Base-by-base conservation (phyloP, 1,284 basidiomycete species). In the Sanguinoderma infundibulare region DNA sequence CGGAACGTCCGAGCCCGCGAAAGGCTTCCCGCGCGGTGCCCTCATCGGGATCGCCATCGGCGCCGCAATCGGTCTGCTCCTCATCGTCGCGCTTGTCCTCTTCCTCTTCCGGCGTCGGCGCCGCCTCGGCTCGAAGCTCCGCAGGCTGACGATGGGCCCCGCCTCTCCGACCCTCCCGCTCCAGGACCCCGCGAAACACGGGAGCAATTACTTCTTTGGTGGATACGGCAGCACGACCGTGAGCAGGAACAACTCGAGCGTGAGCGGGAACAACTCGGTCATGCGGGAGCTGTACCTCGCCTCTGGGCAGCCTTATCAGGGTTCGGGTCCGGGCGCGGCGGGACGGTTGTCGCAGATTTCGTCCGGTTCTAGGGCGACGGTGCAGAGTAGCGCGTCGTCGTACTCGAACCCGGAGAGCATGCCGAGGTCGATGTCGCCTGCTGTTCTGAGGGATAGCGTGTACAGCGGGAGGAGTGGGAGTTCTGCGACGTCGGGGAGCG, bases 141-240 rank as follows among this genome's bases (percentile, higher is more conserved):
- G 36, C 51, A 50, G 42, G 47, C 54, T 30, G 36, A 49, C 39
- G 0, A 22, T 51, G 34, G 42, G 28, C 12, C 65, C 74, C 9
- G 74, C 73, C 3, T 72, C 73, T 8, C 72, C 73, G 9, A 68
- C 71, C 4, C 70, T 81, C 22, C 80, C 81, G 4, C 77, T 82
- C 63, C 80, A 82, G 62, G 64, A 74, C 24, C 76, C 77, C 7
- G 74, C 74, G 53, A 68, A 73, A 56, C 76, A 79, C 59, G 72
- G 70, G 2, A 73, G 71, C 20, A n/a, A n/a, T n/a, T 69, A 72
- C 38, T 64, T 64, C 54, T 63, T 66, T 50, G 53, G 60, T 7
- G 62, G 65, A 0, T 59, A 49, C 30, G 53, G 57, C 30, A 26
- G 8, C 36, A n/a, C n/a, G n/a, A n/a, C n/a, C n/a, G n/a, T n/a